Percentiles rank a stretch among this genome's conserved stretches.
phyloP scores from a whole-genome alignment of 306 rosid genomes.

The Macrotyloma uniflorum region DNA sequence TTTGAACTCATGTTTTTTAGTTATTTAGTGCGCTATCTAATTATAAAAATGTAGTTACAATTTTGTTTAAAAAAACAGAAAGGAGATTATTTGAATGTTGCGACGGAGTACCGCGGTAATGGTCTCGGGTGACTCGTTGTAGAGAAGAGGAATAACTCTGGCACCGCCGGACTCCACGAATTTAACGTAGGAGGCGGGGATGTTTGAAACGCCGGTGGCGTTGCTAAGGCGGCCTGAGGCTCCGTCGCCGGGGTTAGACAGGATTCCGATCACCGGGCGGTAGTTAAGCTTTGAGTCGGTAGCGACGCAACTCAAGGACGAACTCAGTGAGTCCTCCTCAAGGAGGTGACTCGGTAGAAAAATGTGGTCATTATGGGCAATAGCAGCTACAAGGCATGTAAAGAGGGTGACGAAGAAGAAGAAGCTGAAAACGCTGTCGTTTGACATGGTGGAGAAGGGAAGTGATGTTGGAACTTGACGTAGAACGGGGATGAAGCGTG shows the following conservation, averaged over 20 bases:
- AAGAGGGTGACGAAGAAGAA: constrained; percentile 44
- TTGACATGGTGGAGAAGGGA: not conserved
- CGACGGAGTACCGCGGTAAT: constrained; percentile 55
- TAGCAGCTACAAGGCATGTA: constrained; percentile 31
- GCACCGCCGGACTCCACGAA: constrained; percentile 88
- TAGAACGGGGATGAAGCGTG: not conserved
- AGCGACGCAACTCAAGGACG: constrained; percentile 46
- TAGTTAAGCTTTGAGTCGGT: constrained; percentile 53
- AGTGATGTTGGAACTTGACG: not conserved
- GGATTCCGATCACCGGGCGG: constrained; percentile 79
- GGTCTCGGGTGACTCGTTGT: constrained; percentile 58
- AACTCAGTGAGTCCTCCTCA: constrained; percentile 4
- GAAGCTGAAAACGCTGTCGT: constrained; percentile 29
- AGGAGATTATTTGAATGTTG: too few relatives aligned
- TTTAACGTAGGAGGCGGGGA: constrained; percentile 88
- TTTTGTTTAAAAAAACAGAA: too few relatives aligned
- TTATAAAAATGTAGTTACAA: too few relatives aligned
- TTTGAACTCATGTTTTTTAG: too few relatives aligned
- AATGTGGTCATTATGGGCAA: constrained; percentile 17
- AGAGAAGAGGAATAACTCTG: constrained; percentile 79
- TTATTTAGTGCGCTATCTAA: too few relatives aligned
- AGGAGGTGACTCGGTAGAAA: constrained; percentile 54
- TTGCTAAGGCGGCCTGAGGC: constrained; percentile 72
- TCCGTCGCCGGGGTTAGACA: constrained; percentile 86
- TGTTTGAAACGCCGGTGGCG: constrained; percentile 58